Evolutionary conservation across 192 early-diverging fungal genomes (phyloP).

Genomic region (Haplosporangium gracile): DNA sequence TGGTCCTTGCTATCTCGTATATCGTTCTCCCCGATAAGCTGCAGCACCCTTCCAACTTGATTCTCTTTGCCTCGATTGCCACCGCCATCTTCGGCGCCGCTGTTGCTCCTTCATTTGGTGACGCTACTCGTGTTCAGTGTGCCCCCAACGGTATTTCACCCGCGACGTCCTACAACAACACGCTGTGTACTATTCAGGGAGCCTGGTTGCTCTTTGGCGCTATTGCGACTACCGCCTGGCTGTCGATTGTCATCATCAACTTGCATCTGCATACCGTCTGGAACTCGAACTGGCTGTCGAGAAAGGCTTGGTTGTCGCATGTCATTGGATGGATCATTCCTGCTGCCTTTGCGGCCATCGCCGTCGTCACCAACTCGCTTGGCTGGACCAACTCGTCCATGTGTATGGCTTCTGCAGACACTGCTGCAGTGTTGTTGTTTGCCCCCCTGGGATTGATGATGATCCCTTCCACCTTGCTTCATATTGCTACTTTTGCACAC

Average conservation of each 20-base stretch:
- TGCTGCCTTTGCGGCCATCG: conserved; percentile 53
- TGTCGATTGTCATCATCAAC: conserved; percentile 59
- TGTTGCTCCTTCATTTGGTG: conserved; percentile 58
- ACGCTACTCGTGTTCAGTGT: conserved; percentile 62
- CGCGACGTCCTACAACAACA: conserved; percentile 59
- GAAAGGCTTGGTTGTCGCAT: conserved; percentile 56
- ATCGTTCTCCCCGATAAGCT: conserved; percentile 61
- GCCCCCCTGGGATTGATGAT: conserved; percentile 63
- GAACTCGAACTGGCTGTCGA: conserved; percentile 62
- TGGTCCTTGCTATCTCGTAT: conserved; percentile 61
- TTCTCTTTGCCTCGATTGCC: conserved; percentile 56
- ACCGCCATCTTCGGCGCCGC: conserved; percentile 58
- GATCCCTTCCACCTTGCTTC: conserved; percentile 56
- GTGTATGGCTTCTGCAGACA: conserved; percentile 40
- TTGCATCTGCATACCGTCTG: conserved; percentile 67
- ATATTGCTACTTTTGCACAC: conserved; percentile 63
- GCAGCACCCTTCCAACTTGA: conserved; percentile 63
- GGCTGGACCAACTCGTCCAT: conserved; percentile 64
- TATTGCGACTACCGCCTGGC: conserved; percentile 58
- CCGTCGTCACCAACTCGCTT: conserved; percentile 56
- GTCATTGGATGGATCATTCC: conserved; percentile 62
- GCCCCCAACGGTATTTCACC: conserved; percentile 39
- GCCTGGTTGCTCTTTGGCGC: conserved; percentile 63
- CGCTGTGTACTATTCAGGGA: conserved; percentile 59
- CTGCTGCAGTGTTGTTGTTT: conserved; percentile 54